Percentiles rank a stretch among this genome's conserved stretches.
phyloP scores from a whole-genome alignment of 78 protist genomes.

The Neovahlkampfia damariscottae region DNA sequence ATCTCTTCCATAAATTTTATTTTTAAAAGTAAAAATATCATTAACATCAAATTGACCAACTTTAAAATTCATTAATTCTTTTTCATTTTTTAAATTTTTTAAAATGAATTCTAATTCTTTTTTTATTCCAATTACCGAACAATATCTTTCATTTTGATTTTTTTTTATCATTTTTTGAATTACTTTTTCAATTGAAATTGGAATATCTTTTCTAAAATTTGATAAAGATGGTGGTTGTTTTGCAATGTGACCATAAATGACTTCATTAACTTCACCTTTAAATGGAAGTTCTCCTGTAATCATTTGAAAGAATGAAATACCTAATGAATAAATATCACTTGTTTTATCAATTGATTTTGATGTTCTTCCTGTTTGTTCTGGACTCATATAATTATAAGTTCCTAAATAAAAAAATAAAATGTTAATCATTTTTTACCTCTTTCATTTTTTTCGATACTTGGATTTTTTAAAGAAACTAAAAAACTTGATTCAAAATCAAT shows the following conservation, averaged over 20 bases:
- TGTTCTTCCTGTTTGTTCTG: neutral
- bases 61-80: too few relatives aligned
- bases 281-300: neutral
- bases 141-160: neutral
- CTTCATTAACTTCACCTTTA: neutral
- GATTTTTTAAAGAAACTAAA: too few relatives aligned
- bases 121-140: neutral
- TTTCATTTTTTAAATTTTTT: too few relatives aligned
- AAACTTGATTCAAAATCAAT: too few relatives aligned
- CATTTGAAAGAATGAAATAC: neutral
- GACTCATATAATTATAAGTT: too few relatives aligned
- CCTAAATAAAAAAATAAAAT: too few relatives aligned
- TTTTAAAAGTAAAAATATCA: neutral
- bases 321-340: neutral
- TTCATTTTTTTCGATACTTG: too few relatives aligned
- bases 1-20: neutral
- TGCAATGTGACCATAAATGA: neutral
- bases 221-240: neutral
- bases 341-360: neutral
- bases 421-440: too few relatives aligned
- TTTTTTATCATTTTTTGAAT: neutral
- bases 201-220: neutral
- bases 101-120: neutral
- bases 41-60: neutral
- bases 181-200: neutral